phyloP scores from a whole-genome alignment of 192 early-diverging fungal species.

The Funneliformis geosporum region DNA sequence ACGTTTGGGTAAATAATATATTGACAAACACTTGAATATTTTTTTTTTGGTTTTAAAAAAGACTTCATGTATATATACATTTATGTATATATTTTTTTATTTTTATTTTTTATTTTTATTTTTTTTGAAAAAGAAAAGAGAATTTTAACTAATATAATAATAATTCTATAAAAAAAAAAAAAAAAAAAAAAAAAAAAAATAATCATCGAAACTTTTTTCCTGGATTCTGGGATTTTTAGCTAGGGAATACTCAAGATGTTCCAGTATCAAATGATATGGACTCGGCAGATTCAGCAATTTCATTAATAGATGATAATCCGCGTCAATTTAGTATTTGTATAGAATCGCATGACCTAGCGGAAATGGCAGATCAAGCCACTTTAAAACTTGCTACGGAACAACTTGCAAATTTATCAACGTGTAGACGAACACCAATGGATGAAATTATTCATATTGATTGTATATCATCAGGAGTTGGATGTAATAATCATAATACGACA shows the following conservation, averaged over 20 bases:
- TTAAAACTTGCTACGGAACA: slow-evolving; percentile 39
- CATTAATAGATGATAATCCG: slow-evolving; percentile 39
- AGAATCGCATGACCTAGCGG: slow-evolving; percentile 50
- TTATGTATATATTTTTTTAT: background rate
- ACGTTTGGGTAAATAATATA: slow-evolving; percentile 51
- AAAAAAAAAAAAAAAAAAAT: background rate
- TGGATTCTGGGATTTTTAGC: slow-evolving; percentile 26
- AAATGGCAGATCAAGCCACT: slow-evolving; percentile 41
- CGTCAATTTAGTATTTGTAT: slow-evolving; percentile 50
- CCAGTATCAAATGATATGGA: slow-evolving; percentile 33
- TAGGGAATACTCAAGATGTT: slow-evolving; percentile 49
- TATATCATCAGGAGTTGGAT: slow-evolving; percentile 34
- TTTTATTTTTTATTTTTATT: background rate
- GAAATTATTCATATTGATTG: slow-evolving; percentile 44
- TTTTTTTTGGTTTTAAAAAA: background rate
- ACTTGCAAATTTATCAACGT: slow-evolving; percentile 12
- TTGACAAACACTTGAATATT: background rate
- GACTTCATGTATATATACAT: background rate
- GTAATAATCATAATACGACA: background rate
- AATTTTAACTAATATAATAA: background rate
- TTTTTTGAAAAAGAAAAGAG: background rate
- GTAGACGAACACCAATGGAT: background rate
- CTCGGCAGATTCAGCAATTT: slow-evolving; percentile 31
- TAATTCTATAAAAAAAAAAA: background rate
- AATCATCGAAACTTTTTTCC: background rate